These are phyloP conservation scores for Yamadazyma mexicana DNA, from an alignment of 1,139 yeast genomes.

Conservation along the genomic window DNA sequence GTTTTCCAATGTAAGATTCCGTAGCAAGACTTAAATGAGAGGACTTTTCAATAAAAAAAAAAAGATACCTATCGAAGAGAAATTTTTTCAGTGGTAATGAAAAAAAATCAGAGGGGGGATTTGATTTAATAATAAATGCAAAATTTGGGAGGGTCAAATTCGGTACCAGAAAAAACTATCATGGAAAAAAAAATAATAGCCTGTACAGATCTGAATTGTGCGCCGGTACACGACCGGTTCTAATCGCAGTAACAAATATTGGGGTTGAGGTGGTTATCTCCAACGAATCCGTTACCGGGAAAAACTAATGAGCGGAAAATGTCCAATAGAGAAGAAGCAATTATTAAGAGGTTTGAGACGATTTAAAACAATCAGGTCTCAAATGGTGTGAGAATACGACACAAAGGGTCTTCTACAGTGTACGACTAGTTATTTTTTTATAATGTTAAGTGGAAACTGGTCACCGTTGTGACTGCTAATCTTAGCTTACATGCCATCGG, in stretches of 20 bases:
- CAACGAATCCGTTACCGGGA: conserved; percentile 13
- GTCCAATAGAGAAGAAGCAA: conserved; percentile 2
- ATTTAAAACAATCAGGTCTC: too few relatives aligned
- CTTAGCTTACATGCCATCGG: too few relatives aligned
- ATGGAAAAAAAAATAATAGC: background rate
- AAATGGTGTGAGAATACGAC: too few relatives aligned
- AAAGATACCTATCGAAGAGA: conserved; percentile 2
- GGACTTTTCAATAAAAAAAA: background rate
- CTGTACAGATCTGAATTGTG: background rate
- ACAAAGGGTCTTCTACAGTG: too few relatives aligned
- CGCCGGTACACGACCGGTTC: background rate
- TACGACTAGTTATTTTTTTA: too few relatives aligned
- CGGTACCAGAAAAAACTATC: background rate
- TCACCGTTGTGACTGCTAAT: too few relatives aligned
- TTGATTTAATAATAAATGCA: background rate
- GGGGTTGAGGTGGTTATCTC: conserved; percentile 6
- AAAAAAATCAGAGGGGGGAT: background rate
- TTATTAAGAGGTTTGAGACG: conserved; percentile 1
- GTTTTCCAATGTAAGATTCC: background rate
- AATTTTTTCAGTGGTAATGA: background rate
- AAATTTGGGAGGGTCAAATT: conserved; percentile 1
- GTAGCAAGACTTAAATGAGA: background rate
- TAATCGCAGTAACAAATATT: background rate
- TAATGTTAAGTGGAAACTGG: too few relatives aligned
- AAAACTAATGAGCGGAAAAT: conserved; percentile 2